These are phyloP conservation scores for Colletotrichum liaoningense DNA, from an alignment of 2,329 filamentous ascomycete genomes.

Conservation along the genomic window DNA sequence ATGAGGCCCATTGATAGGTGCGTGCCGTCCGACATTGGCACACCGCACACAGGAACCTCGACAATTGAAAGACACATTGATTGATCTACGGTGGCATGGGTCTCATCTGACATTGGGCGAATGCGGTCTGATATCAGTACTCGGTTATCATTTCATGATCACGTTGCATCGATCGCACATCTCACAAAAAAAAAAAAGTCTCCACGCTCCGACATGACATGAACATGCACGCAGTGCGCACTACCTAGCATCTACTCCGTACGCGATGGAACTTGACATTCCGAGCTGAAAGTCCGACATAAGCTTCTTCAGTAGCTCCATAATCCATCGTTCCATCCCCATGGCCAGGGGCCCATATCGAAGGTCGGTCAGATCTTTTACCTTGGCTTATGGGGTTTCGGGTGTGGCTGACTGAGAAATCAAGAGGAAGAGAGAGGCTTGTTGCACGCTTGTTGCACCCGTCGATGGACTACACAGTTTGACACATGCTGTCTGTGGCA, in stretches of 20 bases:
- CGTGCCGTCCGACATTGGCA: neutral
- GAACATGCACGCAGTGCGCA: neutral
- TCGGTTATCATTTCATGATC: neutral
- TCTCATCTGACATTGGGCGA: constrained; percentile 20
- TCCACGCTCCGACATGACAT: neutral
- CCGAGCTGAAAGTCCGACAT: neutral
- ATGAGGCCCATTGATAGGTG: neutral
- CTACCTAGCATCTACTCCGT: no score
- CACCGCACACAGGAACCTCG: neutral
- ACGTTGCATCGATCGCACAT: neutral
- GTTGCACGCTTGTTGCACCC: neutral
- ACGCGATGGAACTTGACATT: neutral
- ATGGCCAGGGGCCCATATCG: neutral
- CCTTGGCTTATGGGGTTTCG: neutral
- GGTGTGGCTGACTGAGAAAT: no score
- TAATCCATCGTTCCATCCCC: no score
- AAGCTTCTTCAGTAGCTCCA: neutral
- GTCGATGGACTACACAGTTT: neutral
- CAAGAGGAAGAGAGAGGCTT: neutral
- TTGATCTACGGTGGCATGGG: neutral
- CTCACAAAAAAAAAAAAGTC: neutral
- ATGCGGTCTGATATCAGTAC: neutral
- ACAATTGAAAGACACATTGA: neutral
- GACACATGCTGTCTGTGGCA: neutral
- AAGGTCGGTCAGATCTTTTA: no score